phyloP scores from a whole-genome alignment of 331 rosid genomes.

The Spiraea crenata region DNA sequence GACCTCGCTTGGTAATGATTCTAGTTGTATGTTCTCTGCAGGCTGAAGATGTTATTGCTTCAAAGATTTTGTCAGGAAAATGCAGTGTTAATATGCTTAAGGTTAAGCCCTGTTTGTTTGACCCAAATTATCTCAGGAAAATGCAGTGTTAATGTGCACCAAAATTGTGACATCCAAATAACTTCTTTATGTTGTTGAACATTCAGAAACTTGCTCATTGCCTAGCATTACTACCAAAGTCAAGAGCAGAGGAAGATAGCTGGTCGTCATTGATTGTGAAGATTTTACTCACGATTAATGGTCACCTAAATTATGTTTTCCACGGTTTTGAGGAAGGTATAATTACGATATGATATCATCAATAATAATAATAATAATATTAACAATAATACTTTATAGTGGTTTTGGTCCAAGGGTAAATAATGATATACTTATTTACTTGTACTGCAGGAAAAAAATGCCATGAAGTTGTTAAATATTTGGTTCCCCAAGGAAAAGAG shows the following conservation, averaged over 20 bases:
- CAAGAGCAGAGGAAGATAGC: constrained; percentile 80
- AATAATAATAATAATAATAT: not conserved
- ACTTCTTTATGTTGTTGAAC: constrained; percentile 32
- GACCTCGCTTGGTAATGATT: constrained; percentile 19
- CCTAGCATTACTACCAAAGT: constrained; percentile 82
- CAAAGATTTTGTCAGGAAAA: constrained; percentile 55
- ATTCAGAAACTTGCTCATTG: constrained; percentile 77
- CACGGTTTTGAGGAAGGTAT: constrained; percentile 89
- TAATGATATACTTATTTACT: constrained; percentile 24
- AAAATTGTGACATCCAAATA: constrained; percentile 1
- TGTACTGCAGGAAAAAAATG: constrained; percentile 48
- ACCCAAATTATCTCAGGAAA: not conserved
- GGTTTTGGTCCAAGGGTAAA: constrained; percentile 16
- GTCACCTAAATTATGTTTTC: constrained; percentile 62
- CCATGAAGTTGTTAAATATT: constrained; percentile 41
- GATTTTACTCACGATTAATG: constrained; percentile 53
- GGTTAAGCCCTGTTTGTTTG: constrained; percentile 44
- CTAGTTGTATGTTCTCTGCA: constrained; percentile 36
- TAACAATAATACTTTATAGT: constrained; percentile 8
- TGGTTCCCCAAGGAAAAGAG: constrained; percentile 60
- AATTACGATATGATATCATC: not conserved
- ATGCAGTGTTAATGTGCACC: not conserved
- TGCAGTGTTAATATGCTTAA: constrained; percentile 59
- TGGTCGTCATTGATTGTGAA: constrained; percentile 79
- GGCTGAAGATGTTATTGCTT: constrained; percentile 74